Base-by-base conservation (phyloP, 1,284 basidiomycete species). In the Lignosus rhinocerotis region DNA sequence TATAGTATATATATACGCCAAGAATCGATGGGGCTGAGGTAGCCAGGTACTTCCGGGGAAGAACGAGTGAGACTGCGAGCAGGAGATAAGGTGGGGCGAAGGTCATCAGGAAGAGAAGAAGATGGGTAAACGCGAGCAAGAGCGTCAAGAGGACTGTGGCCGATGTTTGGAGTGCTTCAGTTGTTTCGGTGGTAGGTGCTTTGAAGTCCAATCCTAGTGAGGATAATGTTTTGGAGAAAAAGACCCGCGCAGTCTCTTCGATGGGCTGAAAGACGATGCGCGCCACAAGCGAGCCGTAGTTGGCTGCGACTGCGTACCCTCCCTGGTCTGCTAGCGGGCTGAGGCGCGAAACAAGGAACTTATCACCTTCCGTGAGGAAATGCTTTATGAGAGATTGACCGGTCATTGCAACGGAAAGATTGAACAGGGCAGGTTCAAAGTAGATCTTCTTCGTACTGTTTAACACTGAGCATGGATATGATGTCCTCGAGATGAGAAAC, bases 311-410 rank as follows among this genome's bases (percentile, higher is more conserved):
- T 0, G 95, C 95, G 71, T 97, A 98, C 2, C 93, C 95, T 10
- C 93, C 95, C 74, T 97, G 94, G 70, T 95, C 90, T 52, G 87
- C 79, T 44, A 96, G 75, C 11, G 90, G 87, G 58, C 92, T 93
- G 62, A 94, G 86, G 66, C 83, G 84, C 0, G 92, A 92, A 25
- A 98, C 81, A 2, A 96, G 83, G 48, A 99, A 78, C 67, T 97
- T 94, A 74, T 99, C 97, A 10, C 93, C 94, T 71, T 99, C 97
- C 0, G 96, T 98, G 32, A 99, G 78, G 62, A 96, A 82, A 70
- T 99, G 96, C 72, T 99, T 99, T 66, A 98, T 80, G 3, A 97
- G 66, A 1, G 91, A 93, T 72, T 98, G 95, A 6, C 78, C 80
- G 5, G 90, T 93, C 83, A 98, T 93, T 0, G 89, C 92, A 54